Percentiles rank a stretch among this genome's conserved stretches.
These are phyloP conservation scores for Plantago major DNA, from an alignment of 257 asterid genomes.

Conservation along the genomic window DNA sequence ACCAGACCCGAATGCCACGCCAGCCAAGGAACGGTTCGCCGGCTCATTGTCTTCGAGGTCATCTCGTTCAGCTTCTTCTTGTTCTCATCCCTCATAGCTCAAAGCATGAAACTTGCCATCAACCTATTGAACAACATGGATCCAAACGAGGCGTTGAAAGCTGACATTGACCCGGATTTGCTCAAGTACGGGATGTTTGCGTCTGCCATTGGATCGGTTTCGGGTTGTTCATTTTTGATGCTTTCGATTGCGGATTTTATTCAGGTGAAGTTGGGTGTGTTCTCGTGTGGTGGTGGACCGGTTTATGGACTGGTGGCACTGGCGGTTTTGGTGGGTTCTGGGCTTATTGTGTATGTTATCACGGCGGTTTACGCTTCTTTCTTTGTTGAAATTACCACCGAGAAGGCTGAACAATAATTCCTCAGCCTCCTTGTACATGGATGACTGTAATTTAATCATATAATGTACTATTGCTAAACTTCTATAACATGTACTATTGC, in stretches of 20 bases:
- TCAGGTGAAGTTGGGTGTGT: slow-evolving; percentile 31
- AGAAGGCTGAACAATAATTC: neutral
- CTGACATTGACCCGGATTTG: slow-evolving; percentile 30
- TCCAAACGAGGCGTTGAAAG: slow-evolving; percentile 26
- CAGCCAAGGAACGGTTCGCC: slow-evolving; percentile 23
- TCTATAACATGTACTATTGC: too few species aligned
- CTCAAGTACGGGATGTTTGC: slow-evolving; percentile 32
- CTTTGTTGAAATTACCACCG: slow-evolving; percentile 24
- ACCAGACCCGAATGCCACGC: slow-evolving; percentile 19
- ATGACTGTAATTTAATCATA: too few species aligned
- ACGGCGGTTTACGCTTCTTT: slow-evolving; percentile 36
- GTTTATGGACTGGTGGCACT: slow-evolving; percentile 24
- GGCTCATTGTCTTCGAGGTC: slow-evolving; percentile 40
- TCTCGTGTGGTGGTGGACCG: slow-evolving; percentile 32
- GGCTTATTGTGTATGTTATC: slow-evolving; percentile 25
- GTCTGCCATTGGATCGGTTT: slow-evolving; percentile 37
- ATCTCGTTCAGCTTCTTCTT: slow-evolving; percentile 48
- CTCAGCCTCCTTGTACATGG: too few species aligned
- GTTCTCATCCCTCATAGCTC: slow-evolving; percentile 48
- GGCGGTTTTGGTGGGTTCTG: slow-evolving; percentile 21
- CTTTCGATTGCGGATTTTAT: slow-evolving; percentile 35
- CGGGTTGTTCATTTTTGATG: slow-evolving; percentile 33
- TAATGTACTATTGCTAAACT: too few species aligned
- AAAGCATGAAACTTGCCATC: slow-evolving; percentile 39
- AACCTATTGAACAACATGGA: slow-evolving; percentile 37